Conservation (phyloP, 2,329 filamentous ascomycete species). For the Tolypocladium paradoxum region DNA sequence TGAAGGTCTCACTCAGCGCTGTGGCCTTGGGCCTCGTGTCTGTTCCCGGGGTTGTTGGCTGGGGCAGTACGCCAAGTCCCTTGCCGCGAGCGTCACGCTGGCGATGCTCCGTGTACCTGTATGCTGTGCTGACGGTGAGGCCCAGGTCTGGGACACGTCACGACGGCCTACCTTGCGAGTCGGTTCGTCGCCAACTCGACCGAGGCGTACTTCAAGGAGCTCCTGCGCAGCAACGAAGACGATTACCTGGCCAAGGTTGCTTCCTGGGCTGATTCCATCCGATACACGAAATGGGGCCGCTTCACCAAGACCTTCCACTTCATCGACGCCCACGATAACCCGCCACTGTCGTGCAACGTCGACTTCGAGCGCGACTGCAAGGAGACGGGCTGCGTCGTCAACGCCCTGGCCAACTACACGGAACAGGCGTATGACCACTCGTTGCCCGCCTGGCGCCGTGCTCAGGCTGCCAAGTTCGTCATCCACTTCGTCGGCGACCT, state of each 20-base stretch:
- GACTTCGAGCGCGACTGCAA: slow-evolving; percentile 52
- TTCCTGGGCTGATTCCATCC: slow-evolving; percentile 56
- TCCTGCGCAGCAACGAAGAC: slow-evolving; percentile 42
- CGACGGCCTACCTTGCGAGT: slow-evolving; percentile 52
- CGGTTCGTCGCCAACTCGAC: slow-evolving; percentile 48
- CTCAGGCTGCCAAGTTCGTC: slow-evolving; percentile 55
- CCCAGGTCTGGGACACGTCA: slow-evolving; percentile 52
- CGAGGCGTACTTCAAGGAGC: slow-evolving; percentile 42
- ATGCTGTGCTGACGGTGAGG: slow-evolving; percentile 5
- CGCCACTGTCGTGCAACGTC: slow-evolving; percentile 46
- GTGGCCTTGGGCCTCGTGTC: slow-evolving; percentile 20
- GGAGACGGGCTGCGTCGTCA: slow-evolving; percentile 49
- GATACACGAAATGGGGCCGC: slow-evolving; percentile 52
- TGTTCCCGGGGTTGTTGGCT: slow-evolving; percentile 24
- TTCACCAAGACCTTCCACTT: slow-evolving; percentile 57
- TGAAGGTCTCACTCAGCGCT: slow-evolving; percentile 21
- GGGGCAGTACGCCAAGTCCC: slow-evolving; percentile 27
- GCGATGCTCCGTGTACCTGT: background rate
- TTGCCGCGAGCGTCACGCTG: background rate
- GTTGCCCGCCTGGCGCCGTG: slow-evolving; percentile 34
- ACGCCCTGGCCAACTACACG: slow-evolving; percentile 51
- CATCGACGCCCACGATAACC: slow-evolving; percentile 56
- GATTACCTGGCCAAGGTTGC: slow-evolving; percentile 54
- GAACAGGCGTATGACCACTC: slow-evolving; percentile 35
- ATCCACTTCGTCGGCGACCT: slow-evolving; percentile 61